Conservation (phyloP, 2,329 filamentous ascomycete genomes). For the Coniochaeta sp. region DNA sequence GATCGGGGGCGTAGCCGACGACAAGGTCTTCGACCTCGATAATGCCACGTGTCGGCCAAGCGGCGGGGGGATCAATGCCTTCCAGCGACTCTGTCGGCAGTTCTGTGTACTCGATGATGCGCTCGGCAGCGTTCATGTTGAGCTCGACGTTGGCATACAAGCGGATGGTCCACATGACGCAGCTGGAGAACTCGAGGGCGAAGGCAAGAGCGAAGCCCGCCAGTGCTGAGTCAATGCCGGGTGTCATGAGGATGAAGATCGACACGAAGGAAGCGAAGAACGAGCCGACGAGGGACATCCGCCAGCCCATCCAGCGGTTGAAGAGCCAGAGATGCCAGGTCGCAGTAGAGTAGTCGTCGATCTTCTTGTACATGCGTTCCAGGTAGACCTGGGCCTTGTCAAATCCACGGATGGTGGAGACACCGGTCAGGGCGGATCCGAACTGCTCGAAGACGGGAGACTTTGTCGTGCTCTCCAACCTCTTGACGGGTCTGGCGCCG, state of each 20-base stretch:
- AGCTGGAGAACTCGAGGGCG: conserved; percentile 58
- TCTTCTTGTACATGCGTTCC: conserved; percentile 58
- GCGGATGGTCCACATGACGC: conserved; percentile 59
- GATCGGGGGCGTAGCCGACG: conserved; percentile 62
- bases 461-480: conserved; percentile 69
- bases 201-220: conserved; percentile 73
- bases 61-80: conserved; percentile 54
- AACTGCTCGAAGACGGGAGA: conserved; percentile 78
- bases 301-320: conserved; percentile 70
- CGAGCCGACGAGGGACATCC: conserved; percentile 62
- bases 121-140: conserved; percentile 72
- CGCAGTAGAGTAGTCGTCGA: conserved; percentile 61
- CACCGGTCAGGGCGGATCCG: conserved; percentile 61
- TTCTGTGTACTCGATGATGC: conserved; percentile 67
- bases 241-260: conserved; percentile 53
- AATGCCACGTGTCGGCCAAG: conserved; percentile 67
- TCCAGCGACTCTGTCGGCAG: conserved; percentile 59
- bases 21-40: conserved; percentile 69
- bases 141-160: conserved; percentile 65
- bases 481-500: conserved; percentile 68
- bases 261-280: conserved; percentile 61
- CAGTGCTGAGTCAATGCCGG: conserved; percentile 57
- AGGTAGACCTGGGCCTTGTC: conserved; percentile 61
- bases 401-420: conserved; percentile 70
- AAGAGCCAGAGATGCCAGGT: conserved; percentile 64